phyloP scores from a whole-genome alignment of 2,329 filamentous ascomycete species.

The Penicillium janthinellum region DNA sequence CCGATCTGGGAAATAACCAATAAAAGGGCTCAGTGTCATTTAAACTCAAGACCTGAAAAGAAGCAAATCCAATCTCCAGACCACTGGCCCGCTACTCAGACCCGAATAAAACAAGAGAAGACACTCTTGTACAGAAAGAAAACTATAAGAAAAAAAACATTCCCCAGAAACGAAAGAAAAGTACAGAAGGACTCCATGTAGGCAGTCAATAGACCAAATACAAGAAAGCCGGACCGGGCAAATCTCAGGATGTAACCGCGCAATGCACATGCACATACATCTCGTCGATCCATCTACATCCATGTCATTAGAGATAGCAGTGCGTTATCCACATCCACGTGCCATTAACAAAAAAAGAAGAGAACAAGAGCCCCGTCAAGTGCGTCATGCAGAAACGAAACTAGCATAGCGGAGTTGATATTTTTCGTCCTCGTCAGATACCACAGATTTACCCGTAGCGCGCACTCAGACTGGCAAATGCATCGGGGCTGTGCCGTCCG shows the following conservation, averaged over 20 bases:
- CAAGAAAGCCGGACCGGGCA: constrained; percentile 15
- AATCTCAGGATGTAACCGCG: constrained; percentile 16
- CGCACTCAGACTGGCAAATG: constrained; percentile 53
- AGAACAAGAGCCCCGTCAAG: neutral
- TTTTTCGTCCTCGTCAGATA: constrained; percentile 1
- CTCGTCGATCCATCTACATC: constrained; percentile 22
- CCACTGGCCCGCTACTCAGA: constrained; percentile 9
- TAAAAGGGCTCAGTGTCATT: neutral
- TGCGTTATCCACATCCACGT: constrained; percentile 9
- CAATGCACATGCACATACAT: constrained; percentile 19
- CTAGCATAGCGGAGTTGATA: constrained; percentile 6
- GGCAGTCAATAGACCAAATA: neutral
- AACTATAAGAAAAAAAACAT: neutral
- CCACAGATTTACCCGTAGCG: constrained; percentile 39
- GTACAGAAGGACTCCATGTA: neutral
- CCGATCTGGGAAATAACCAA: neutral
- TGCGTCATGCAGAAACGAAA: neutral
- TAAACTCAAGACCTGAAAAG: neutral
- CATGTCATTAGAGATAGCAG: constrained; percentile 12
- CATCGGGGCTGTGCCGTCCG: constrained; percentile 54
- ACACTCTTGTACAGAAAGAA: constrained; percentile 4
- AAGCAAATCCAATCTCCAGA: constrained; percentile 1
- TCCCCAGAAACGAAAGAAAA: neutral
- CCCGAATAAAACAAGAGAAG: neutral
- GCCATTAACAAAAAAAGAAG: neutral